phyloP scores from a whole-genome alignment of 2,329 filamentous ascomycete genomes.

The Microdochium trichocladiopsis region DNA sequence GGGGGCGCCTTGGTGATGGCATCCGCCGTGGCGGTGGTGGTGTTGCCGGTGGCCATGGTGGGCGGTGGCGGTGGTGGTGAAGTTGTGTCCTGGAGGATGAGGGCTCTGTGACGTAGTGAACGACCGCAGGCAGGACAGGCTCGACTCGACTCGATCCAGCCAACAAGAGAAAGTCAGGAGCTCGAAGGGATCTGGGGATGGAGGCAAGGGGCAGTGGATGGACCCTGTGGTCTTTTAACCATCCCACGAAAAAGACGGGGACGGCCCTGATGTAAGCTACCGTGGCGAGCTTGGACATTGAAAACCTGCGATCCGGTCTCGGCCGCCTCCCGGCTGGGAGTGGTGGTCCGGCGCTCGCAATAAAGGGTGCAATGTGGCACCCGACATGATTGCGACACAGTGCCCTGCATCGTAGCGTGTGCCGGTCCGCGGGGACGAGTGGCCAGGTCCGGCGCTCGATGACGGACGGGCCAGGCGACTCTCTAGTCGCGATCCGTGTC shows the following conservation, averaged over 20 bases:
- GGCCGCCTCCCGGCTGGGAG: background rate
- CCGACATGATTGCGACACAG: background rate
- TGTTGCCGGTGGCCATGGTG: background rate
- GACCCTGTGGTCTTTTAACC: no score
- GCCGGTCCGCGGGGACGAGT: background rate
- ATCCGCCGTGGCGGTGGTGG: background rate
- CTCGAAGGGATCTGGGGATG: no score
- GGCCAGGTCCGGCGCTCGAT: background rate
- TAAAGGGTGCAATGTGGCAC: background rate
- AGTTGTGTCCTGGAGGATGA: no score
- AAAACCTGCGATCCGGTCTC: no score
- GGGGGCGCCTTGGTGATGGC: background rate
- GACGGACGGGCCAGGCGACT: background rate
- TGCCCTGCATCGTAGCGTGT: background rate
- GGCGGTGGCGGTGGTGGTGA: background rate
- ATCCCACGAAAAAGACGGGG: no score
- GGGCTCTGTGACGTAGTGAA: no score
- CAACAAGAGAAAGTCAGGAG: no score
- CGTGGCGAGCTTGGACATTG: no score
- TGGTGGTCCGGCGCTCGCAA: background rate
- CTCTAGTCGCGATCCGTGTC: background rate
- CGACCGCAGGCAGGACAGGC: no score
- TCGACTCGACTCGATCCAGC: no score
- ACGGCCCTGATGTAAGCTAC: no score
- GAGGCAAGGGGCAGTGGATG: no score